These are phyloP conservation scores for Penicillium thymicola DNA, from an alignment of 2,329 filamentous ascomycete genomes.

Conservation along the genomic window DNA sequence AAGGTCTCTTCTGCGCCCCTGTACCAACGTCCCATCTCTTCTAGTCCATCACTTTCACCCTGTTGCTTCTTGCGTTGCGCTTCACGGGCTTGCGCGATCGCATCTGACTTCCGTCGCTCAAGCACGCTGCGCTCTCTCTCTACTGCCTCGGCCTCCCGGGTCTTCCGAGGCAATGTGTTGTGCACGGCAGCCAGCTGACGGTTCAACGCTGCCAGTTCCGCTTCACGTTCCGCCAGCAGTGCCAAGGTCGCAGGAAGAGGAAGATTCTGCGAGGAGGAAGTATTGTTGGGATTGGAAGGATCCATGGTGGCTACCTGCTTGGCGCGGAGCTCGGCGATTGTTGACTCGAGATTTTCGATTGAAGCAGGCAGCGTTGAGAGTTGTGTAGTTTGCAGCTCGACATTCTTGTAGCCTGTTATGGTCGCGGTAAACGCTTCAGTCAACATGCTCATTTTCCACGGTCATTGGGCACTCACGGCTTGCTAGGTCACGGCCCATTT, in stretches of 20 bases:
- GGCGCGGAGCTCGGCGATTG: conserved; percentile 51
- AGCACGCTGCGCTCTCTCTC: conserved; percentile 44
- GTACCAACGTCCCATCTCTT: conserved; percentile 48
- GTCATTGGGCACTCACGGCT: conserved; percentile 40
- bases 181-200: conserved; percentile 42
- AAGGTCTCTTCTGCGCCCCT: conserved; percentile 40
- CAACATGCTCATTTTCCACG: background rate
- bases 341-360: conserved; percentile 51
- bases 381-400: conserved; percentile 52
- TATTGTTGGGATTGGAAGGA: conserved; percentile 40
- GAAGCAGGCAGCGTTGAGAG: conserved; percentile 51
- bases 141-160: conserved; percentile 44
- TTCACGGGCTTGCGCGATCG: conserved; percentile 48
- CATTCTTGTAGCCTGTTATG: conserved; percentile 50
- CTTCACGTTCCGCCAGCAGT: conserved; percentile 41
- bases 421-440: background rate
- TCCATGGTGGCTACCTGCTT: conserved; percentile 62
- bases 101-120: conserved; percentile 45
- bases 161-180: conserved; percentile 44
- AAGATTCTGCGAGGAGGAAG: conserved; percentile 38
- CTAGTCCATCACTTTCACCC: conserved; percentile 46
- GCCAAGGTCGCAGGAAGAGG: conserved; percentile 41
- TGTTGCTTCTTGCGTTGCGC: conserved; percentile 42
- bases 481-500: conserved; percentile 63
- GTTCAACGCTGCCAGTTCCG: conserved; percentile 42